Conservation (phyloP, 257 asterid genomes). For the Capsicum baccatum region DNA sequence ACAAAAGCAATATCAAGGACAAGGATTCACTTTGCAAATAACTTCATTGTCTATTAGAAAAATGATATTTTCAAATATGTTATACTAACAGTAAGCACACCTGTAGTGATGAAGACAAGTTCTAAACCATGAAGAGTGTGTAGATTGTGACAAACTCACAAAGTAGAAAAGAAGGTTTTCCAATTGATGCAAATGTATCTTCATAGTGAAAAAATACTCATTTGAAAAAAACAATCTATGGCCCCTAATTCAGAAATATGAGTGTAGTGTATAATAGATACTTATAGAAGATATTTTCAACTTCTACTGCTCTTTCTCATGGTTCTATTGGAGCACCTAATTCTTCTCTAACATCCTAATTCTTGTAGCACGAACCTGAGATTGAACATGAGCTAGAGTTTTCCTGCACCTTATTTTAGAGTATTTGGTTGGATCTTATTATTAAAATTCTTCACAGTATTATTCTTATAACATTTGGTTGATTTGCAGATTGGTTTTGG, state of each 20-base stretch:
- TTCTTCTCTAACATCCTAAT: slow-evolving; percentile 64
- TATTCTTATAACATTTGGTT: too few relatives aligned
- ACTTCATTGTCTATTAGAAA: background rate
- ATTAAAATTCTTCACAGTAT: too few relatives aligned
- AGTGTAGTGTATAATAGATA: background rate
- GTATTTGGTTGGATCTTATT: too few relatives aligned
- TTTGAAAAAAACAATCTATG: background rate
- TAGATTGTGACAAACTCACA: background rate
- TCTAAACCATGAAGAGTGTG: slow-evolving; percentile 19
- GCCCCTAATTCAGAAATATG: background rate
- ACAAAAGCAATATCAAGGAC: background rate
- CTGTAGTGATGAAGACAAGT: background rate
- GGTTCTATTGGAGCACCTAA: slow-evolving; percentile 65
- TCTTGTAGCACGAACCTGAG: slow-evolving; percentile 70
- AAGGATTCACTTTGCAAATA: background rate
- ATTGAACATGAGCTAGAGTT: slow-evolving; percentile 68
- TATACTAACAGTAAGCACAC: background rate
- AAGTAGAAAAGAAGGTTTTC: slow-evolving; percentile 1
- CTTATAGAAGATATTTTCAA: slow-evolving; percentile 59
- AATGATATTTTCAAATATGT: background rate
- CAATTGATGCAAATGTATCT: background rate
- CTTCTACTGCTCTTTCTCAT: slow-evolving; percentile 63
- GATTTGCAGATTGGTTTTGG: too few relatives aligned
- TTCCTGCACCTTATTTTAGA: slow-evolving; percentile 59
- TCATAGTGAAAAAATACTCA: background rate